These are phyloP conservation scores for Pseudophaeomoniella oleicola DNA, from an alignment of 2,329 filamentous ascomycete genomes.

Conservation along the genomic window DNA sequence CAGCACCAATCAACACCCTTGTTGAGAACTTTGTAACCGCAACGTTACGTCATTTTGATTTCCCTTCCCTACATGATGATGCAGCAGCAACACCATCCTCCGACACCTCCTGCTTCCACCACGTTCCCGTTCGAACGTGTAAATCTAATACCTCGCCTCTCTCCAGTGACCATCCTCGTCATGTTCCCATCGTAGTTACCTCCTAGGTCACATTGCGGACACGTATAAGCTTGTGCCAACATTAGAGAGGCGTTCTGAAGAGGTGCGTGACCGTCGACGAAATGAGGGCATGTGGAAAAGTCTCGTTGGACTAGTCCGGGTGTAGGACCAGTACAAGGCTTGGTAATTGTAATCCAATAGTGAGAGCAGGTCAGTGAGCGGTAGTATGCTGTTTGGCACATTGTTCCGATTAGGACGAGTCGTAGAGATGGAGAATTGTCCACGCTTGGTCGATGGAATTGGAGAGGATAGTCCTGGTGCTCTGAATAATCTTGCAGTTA, in stretches of 20 bases:
- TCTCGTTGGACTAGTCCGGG: conserved; percentile 8
- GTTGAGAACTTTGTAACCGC: no score
- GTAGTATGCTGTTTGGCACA: conserved; percentile 33
- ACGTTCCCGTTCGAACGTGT: neutral
- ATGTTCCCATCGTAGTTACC: conserved; percentile 17
- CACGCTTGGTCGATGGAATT: conserved; percentile 1
- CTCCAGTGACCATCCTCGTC: conserved; percentile 12
- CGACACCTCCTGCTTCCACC: neutral
- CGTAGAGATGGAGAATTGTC: no score
- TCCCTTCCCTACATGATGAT: neutral
- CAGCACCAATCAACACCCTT: no score
- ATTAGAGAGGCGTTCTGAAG: conserved; percentile 6
- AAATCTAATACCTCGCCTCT: conserved; percentile 1
- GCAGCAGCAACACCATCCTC: neutral
- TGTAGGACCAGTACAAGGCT: conserved; percentile 22
- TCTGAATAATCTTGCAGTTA: neutral
- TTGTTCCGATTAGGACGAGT: no score
- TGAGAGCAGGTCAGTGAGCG: conserved; percentile 31
- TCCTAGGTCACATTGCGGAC: conserved; percentile 17
- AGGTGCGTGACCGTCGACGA: conserved; percentile 6
- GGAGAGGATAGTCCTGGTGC: neutral
- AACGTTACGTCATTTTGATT: no score
- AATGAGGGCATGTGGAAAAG: conserved; percentile 15
- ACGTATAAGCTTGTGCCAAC: conserved; percentile 12
- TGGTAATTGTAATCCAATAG: conserved; percentile 31